Evolutionary conservation across 108 stramenopile genomes (phyloP).

Genomic region (Fistulifera pelliculosa): DNA sequence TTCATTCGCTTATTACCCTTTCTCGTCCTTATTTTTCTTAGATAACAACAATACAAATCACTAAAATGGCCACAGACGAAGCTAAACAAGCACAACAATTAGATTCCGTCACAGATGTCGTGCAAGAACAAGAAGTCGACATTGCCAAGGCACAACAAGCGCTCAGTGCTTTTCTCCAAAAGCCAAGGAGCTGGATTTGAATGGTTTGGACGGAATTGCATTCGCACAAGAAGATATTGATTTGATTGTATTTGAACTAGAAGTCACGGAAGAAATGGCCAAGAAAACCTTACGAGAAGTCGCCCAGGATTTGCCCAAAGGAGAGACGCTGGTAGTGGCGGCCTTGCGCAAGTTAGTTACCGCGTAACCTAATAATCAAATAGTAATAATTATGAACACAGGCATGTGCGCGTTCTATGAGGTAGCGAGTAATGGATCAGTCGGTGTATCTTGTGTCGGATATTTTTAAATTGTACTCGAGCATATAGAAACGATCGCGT

Average conservation of each 20-base stretch:
- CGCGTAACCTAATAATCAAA: background rate
- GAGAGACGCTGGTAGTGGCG: conserved; percentile 31
- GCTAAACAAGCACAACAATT: conserved; percentile 74
- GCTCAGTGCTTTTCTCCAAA: conserved; percentile 39
- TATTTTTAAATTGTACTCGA: too few relatives aligned
- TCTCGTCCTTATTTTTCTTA: too few relatives aligned
- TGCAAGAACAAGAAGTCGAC: conserved; percentile 65
- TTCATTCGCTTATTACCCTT: too few relatives aligned
- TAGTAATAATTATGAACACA: too few relatives aligned
- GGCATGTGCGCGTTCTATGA: too few relatives aligned
- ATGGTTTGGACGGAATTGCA: conserved; percentile 20
- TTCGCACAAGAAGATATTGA: conserved; percentile 65
- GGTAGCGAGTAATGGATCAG: too few relatives aligned
- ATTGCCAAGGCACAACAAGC: conserved; percentile 59
- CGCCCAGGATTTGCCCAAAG: conserved; percentile 24
- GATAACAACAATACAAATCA: too few relatives aligned
- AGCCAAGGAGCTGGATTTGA: conserved; percentile 15
- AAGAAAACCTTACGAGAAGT: conserved; percentile 40
- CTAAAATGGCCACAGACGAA: conserved; percentile 29
- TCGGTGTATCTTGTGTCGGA: too few relatives aligned
- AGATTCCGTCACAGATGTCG: conserved; percentile 71
- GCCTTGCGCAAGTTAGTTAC: conserved; percentile 57
- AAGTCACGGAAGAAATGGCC: conserved; percentile 64
- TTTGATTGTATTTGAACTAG: conserved; percentile 53
- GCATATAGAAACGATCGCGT: too few relatives aligned